Conservation (phyloP, 2,329 filamentous ascomycete genomes). For the Xylaria hypoxylon region DNA sequence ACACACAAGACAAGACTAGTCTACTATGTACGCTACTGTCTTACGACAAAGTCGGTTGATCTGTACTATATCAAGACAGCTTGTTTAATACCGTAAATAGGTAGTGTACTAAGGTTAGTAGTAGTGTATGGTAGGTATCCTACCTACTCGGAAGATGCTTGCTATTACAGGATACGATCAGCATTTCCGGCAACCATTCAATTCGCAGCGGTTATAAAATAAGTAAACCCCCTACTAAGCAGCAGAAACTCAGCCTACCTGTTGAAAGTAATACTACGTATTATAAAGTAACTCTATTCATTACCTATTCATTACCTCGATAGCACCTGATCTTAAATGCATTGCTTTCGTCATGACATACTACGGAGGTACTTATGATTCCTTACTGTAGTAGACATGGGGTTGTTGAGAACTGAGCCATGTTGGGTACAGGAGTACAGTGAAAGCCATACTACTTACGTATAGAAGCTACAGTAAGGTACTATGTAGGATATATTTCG, state of each 20-base stretch:
- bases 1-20: too few relatives aligned
- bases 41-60: not conserved
- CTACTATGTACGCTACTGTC: too few relatives aligned
- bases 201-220: not conserved
- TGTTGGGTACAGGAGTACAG: too few relatives aligned
- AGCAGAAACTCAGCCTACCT: not conserved
- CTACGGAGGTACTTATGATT: too few relatives aligned
- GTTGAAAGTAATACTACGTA: not conserved
- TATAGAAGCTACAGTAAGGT: too few relatives aligned
- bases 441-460: too few relatives aligned
- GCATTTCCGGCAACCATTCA: not conserved
- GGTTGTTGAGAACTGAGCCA: too few relatives aligned
- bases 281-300: not conserved
- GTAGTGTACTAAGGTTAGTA: too few relatives aligned
- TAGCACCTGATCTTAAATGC: not conserved
- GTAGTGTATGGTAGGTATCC: conserved; percentile 1
- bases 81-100: not conserved
- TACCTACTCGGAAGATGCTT: conserved; percentile 19
- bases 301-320: not conserved
- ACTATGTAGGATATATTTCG: not conserved
- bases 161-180: conserved; percentile 25
- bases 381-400: too few relatives aligned
- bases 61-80: not conserved
- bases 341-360: conserved; percentile 4
- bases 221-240: not conserved